A percentile compares a stretch with the other conserved stretches of the same genome.
Conservation (phyloP, 495 filamentous ascomycete species). For the Penicillium pulvis region DNA sequence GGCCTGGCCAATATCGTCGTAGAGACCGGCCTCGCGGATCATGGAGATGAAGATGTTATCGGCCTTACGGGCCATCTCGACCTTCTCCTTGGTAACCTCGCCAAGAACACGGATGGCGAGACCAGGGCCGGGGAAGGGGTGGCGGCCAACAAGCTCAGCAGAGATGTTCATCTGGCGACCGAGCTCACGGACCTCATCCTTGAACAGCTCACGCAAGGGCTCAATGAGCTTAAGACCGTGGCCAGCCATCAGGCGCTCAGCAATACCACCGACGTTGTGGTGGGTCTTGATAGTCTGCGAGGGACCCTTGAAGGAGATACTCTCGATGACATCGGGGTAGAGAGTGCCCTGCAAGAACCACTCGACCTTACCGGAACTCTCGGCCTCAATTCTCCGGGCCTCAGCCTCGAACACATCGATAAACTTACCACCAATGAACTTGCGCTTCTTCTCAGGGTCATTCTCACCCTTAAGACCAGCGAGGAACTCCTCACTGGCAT, state of each 20-base stretch:
- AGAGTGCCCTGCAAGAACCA: conserved; percentile 87
- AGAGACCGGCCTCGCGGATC: conserved; percentile 82
- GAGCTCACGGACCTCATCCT: conserved; percentile 76
- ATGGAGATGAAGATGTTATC: conserved; percentile 83
- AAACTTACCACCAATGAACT: conserved; percentile 83
- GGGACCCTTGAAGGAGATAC: conserved; percentile 19
- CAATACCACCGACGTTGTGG: conserved; percentile 35
- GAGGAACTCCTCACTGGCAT: conserved; percentile 77
- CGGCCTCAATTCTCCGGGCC: conserved; percentile 64
- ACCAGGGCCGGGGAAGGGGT: conserved; percentile 81
- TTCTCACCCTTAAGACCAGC: conserved; percentile 68
- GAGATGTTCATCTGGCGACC: conserved; percentile 54
- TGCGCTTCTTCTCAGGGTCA: conserved; percentile 91
- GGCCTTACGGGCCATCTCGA: conserved; percentile 79
- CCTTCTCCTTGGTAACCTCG: conserved; percentile 77
- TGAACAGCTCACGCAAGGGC: conserved; percentile 79
- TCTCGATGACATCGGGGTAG: conserved; percentile 50
- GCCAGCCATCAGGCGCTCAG: conserved; percentile 9
- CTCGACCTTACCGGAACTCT: conserved; percentile 72
- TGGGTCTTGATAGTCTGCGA: conserved; percentile 33
- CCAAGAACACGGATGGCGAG: conserved; percentile 89
- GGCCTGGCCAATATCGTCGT: conserved; percentile 69
- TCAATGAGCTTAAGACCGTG: conserved; percentile 59
- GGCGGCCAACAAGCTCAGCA: conserved; percentile 72
- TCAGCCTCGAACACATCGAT: conserved; percentile 89